Base-by-base conservation (phyloP, 768 basidiomycete genomes). In the Myochromella boudieri region DNA sequence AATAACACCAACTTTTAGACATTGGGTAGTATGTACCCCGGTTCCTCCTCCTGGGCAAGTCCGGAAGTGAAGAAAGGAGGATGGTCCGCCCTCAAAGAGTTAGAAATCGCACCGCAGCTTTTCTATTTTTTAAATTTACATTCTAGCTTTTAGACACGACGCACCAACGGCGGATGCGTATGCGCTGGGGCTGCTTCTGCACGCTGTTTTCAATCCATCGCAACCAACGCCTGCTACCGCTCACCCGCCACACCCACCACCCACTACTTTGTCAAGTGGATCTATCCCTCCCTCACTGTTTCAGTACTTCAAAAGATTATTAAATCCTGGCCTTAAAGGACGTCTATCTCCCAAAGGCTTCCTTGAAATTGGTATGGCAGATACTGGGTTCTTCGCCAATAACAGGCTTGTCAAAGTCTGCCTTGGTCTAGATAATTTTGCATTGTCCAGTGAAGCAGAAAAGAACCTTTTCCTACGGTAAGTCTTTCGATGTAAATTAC, bases 1-100 rank as follows among this genome's bases (percentile, higher is more conserved):
- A 41, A 42, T 60, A 48, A 58, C 40, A 39, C 41, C 53, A 57
- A 27, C 32, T 43, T 20, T 33, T 65, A 91, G 91, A 85, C 76
- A 15, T 74, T 80, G 70, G 91, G 83, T 36, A 78, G 77, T 31
- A 64, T 79, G 47, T 60, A 85, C 46, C 87, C 82, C 14, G 82
- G 81, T 45, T 74, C 83, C 9, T 76, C 79, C 45, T 56, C 67
- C 12, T 82, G 77, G 59, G 78, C 87, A 3, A 75, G 86, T 12
- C 93, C 97, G 0, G 97, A 99, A 70, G 87, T 95, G 3, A 87
- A 84, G 69, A 93, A 87, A 61, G 74, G 72, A 20, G 93, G 95
- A 4, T 97, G 91, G 89, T 82, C 82, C 15, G 67, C 69, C 1
- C 65, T 95, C 11, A 92, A 93, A 72, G 84, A 91, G 93, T 94